Percentiles rank a stretch among this genome's conserved stretches.
Evolutionary conservation across 1,284 basidiomycete species (phyloP).

Genomic region (Kwoniella shivajii): DNA sequence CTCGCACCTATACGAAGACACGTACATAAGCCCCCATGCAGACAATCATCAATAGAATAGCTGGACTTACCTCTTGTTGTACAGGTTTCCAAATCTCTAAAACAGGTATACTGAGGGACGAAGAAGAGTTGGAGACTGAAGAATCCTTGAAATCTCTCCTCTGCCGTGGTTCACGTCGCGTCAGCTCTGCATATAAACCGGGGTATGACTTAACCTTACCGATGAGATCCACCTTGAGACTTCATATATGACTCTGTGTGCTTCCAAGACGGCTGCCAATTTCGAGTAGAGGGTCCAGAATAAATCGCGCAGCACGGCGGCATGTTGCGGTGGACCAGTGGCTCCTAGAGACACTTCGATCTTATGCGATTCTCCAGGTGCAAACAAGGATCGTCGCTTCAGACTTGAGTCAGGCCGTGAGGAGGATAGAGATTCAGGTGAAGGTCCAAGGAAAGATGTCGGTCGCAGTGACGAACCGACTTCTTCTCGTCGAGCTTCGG

Average conservation of each 20-base stretch:
- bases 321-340: constrained; percentile 71
- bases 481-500: constrained; percentile 32
- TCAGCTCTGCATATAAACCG: too few species aligned
- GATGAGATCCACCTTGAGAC: constrained; percentile 84
- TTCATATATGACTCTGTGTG: constrained; percentile 87
- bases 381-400: constrained; percentile 23
- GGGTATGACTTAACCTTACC: constrained; percentile 62
- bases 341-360: constrained; percentile 73
- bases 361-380: constrained; percentile 57
- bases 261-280: constrained; percentile 91
- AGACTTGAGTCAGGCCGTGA: constrained; percentile 8
- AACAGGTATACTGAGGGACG: constrained; percentile 65
- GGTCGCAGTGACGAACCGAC: constrained; percentile 20
- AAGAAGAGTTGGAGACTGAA: constrained; percentile 67
- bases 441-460: constrained; percentile 19
- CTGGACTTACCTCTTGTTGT: constrained; percentile 72
- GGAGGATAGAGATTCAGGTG: constrained; percentile 16
- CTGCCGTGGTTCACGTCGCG: too few species aligned
- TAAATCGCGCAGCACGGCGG: constrained; percentile 84
- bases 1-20: constrained; percentile 65
- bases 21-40: not conserved
- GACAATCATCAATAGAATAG: not conserved
- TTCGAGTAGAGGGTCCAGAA: constrained; percentile 99
- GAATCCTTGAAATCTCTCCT: constrained; percentile 83
- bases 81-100: constrained; percentile 90